Evolutionary conservation across 1,284 basidiomycete genomes (phyloP).

Genomic region (Trametes versicolor): DNA sequence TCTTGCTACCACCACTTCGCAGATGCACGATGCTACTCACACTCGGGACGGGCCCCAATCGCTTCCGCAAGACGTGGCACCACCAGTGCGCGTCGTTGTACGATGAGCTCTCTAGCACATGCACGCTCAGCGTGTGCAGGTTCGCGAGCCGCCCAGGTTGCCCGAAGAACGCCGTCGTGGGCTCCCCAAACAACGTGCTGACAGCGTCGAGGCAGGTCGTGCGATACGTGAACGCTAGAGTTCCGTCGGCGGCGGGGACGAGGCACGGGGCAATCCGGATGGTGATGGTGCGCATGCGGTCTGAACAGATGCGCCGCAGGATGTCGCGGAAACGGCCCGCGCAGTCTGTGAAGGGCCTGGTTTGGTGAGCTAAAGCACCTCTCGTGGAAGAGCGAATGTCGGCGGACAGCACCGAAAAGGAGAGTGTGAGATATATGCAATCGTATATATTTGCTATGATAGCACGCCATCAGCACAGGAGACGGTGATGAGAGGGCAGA

Average conservation of each 20-base stretch:
- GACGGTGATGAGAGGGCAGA: too few species aligned
- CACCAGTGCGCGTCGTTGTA: constrained; percentile 4
- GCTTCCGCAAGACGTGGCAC: neutral
- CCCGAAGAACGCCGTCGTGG: neutral
- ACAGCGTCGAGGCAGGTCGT: neutral
- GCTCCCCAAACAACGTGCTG: neutral
- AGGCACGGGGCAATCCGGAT: neutral
- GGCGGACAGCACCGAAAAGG: neutral
- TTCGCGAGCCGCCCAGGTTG: neutral
- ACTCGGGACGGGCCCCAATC: neutral
- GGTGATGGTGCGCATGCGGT: neutral
- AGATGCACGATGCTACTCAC: too few species aligned
- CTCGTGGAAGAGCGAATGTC: too few species aligned
- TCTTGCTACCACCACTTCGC: too few species aligned
- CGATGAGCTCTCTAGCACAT: neutral
- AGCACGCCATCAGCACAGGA: too few species aligned
- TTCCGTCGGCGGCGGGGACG: neutral
- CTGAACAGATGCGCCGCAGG: neutral
- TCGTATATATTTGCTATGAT: too few species aligned
- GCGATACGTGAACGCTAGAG: neutral
- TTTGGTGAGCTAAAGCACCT: too few species aligned
- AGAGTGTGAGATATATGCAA: neutral
- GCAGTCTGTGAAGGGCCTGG: neutral
- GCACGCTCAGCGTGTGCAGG: neutral
- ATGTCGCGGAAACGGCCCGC: neutral